These are phyloP conservation scores for Camelina laxa DNA, from an alignment of 345 rosid genomes.

Conservation along the genomic window DNA sequence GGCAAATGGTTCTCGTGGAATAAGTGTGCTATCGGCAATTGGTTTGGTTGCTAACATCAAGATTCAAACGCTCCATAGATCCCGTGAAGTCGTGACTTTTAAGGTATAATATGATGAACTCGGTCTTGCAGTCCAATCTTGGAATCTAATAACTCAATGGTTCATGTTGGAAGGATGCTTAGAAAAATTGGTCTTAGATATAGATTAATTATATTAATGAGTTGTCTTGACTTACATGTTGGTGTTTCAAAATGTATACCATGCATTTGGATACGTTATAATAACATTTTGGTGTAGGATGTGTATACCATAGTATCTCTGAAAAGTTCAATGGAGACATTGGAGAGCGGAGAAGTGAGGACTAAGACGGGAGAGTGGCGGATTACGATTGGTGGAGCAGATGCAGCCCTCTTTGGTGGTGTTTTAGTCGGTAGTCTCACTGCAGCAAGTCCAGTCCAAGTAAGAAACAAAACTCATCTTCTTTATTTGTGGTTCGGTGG, in stretches of 20 bases:
- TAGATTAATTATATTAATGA: not conserved
- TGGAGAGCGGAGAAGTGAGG: slow-evolving; percentile 48
- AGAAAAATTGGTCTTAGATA: not conserved
- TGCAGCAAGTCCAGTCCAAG: slow-evolving; percentile 75
- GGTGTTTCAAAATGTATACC: not conserved
- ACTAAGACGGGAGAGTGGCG: slow-evolving; percentile 56
- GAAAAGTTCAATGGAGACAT: slow-evolving; percentile 51
- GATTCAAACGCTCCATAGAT: slow-evolving; percentile 56
- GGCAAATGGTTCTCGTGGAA: slow-evolving; percentile 59
- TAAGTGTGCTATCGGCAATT: slow-evolving; percentile 69
- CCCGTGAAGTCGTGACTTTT: slow-evolving; percentile 50
- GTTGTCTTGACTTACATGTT: not conserved
- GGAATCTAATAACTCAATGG: not conserved
- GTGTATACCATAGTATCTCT: slow-evolving; percentile 65
- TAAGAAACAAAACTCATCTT: slow-evolving; percentile 38
- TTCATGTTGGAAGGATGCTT: slow-evolving; percentile 6
- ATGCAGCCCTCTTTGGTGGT: slow-evolving; percentile 66
- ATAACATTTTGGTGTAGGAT: slow-evolving; percentile 52
- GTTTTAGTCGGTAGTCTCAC: slow-evolving; percentile 57
- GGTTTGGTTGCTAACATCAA: slow-evolving; percentile 70
- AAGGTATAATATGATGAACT: slow-evolving; percentile 48
- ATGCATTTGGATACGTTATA: not conserved
- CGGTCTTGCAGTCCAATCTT: not conserved
- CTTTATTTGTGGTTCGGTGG: not conserved
- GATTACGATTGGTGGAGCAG: slow-evolving; percentile 62